Evolutionary conservation across 2,329 filamentous ascomycete genomes (phyloP).

Genomic region (Diaporthe nobilis): DNA sequence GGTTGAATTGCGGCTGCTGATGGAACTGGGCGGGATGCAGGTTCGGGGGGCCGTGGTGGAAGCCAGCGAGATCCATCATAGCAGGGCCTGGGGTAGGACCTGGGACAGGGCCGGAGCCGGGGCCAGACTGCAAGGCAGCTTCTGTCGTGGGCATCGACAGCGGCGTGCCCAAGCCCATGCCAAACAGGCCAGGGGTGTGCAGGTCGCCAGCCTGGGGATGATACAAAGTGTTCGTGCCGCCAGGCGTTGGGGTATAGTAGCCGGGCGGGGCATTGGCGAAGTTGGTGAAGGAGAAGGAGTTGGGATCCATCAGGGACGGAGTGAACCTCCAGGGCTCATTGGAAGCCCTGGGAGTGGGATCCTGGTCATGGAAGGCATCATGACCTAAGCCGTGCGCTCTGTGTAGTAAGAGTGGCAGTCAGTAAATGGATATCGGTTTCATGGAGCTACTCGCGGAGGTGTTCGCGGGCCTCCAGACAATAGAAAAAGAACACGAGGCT

Average conservation of each 20-base stretch:
- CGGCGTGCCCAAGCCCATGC: conserved; percentile 84
- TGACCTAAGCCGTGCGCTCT: conserved; percentile 63
- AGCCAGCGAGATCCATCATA: conserved; percentile 77
- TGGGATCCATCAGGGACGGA: conserved; percentile 88
- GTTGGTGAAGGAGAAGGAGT: conserved; percentile 82
- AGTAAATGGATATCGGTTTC: background rate
- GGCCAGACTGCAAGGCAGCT: conserved; percentile 71
- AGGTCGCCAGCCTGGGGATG: conserved; percentile 88
- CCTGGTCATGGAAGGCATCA: conserved; percentile 75
- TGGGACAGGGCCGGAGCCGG: conserved; percentile 44
- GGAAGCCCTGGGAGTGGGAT: conserved; percentile 84
- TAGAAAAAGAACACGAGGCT: background rate
- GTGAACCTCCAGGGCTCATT: conserved; percentile 91
- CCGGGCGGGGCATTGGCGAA: conserved; percentile 86
- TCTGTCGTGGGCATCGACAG: conserved; percentile 82
- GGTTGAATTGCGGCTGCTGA: conserved; percentile 77
- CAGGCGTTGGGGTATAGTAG: conserved; percentile 91
- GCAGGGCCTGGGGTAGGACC: conserved; percentile 58
- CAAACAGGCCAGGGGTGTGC: conserved; percentile 84
- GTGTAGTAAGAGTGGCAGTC: conserved; percentile 1
- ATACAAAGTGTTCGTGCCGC: conserved; percentile 83
- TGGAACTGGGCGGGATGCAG: conserved; percentile 66
- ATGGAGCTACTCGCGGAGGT: background rate
- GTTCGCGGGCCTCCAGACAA: background rate
- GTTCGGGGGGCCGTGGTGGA: conserved; percentile 63